These are phyloP conservation scores for Vachellia collinsii DNA, from an alignment of 306 rosid species.

Conservation along the genomic window DNA sequence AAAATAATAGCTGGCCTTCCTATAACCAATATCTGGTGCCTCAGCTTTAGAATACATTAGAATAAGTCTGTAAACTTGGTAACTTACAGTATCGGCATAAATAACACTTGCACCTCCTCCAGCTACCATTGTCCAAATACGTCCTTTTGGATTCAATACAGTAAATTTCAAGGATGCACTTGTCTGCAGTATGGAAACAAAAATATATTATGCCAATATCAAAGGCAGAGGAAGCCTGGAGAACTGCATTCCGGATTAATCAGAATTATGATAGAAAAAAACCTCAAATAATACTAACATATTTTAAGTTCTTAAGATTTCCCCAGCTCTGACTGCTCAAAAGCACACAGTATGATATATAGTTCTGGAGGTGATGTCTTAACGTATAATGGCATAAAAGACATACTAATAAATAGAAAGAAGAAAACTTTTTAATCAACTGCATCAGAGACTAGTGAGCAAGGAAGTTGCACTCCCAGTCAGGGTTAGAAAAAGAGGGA, in stretches of 20 bases:
- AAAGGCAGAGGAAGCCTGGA: not conserved
- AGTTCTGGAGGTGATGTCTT: no score
- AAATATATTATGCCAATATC: not conserved
- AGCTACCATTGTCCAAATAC: constrained; percentile 4
- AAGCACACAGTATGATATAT: no score
- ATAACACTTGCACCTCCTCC: constrained; percentile 12
- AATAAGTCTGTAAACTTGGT: not conserved
- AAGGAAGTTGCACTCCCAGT: not conserved
- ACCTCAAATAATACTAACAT: not conserved
- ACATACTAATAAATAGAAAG: no score
- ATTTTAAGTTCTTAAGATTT: not conserved
- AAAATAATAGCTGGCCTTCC: not conserved
- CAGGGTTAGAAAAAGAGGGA: not conserved
- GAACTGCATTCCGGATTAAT: not conserved
- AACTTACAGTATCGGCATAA: not conserved
- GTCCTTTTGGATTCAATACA: not conserved
- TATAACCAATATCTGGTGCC: not conserved
- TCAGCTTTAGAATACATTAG: not conserved
- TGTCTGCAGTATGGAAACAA: not conserved
- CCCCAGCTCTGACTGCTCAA: not conserved
- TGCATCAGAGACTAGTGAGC: not conserved
- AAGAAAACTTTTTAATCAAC: not conserved
- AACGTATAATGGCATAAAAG: not conserved
- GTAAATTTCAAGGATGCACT: constrained; percentile 1
- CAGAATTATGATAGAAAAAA: not conserved